These are phyloP conservation scores for Botrytis paeoniae DNA, from an alignment of 2,329 filamentous ascomycete genomes.

Conservation along the genomic window DNA sequence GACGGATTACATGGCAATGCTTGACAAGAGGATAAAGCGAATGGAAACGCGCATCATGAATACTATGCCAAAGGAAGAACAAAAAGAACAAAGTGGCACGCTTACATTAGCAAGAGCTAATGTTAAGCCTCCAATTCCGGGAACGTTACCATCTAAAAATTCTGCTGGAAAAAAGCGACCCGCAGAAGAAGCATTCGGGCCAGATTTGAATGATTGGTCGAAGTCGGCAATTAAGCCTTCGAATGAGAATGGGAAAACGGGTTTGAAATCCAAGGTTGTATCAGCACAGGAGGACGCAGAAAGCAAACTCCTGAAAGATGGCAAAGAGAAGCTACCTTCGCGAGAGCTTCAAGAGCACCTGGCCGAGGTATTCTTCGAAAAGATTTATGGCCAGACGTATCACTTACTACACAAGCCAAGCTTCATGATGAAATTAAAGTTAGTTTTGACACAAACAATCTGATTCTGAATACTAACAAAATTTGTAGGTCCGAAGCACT, in stretches of 20 bases:
- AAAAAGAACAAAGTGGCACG: constrained; percentile 64
- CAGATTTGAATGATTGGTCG: constrained; percentile 79
- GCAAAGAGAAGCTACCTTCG: constrained; percentile 75
- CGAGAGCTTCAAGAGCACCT: constrained; percentile 91
- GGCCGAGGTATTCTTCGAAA: constrained; percentile 92
- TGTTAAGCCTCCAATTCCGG: constrained; percentile 73
- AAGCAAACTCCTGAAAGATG: constrained; percentile 74
- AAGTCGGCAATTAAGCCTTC: constrained; percentile 54
- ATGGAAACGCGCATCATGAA: constrained; percentile 99
- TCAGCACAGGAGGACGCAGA: constrained; percentile 68
- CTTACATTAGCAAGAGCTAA: constrained; percentile 71
- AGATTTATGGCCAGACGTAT: constrained; percentile 92
- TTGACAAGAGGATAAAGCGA: constrained; percentile 90
- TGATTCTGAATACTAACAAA: constrained; percentile 19
- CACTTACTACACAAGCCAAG: constrained; percentile 94
- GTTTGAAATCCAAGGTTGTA: constrained; percentile 50
- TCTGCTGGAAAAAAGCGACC: constrained; percentile 70
- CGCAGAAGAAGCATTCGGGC: constrained; percentile 83
- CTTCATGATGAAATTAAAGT: constrained; percentile 84
- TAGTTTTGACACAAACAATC: constrained; percentile 36
- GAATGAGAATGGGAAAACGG: constrained; percentile 38
- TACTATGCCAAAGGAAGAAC: constrained; percentile 82
- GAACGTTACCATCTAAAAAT: constrained; percentile 51
- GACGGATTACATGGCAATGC: constrained; percentile 98
- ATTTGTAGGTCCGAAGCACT: constrained; percentile 64